Conservation (phyloP, 805 yeast species). For the Yarrowia keelungensis region DNA sequence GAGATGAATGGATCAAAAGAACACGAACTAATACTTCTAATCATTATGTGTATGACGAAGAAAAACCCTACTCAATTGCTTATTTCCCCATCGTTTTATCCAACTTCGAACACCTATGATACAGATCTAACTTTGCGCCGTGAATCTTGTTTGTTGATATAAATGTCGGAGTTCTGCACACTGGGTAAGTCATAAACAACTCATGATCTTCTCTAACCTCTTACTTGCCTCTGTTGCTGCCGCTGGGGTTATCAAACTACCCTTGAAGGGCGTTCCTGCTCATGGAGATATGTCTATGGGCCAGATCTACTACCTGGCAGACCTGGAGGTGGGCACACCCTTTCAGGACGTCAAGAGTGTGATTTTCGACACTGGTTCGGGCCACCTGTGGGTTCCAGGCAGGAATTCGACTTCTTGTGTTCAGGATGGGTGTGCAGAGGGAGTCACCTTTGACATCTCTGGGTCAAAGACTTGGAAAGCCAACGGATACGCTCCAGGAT, state of each 20-base stretch:
- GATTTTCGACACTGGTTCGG: conserved; percentile 20
- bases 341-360: neutral
- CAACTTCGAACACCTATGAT: neutral
- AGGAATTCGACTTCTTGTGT: neutral
- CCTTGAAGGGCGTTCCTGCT: neutral
- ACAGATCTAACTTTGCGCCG: conserved; percentile 20
- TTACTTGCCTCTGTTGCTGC: neutral
- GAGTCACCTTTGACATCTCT: neutral
- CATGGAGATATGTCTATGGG: conserved; percentile 9
- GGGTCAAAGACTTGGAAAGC: neutral
- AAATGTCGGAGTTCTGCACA: neutral
- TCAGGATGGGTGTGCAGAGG: neutral
- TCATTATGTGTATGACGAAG: too few species aligned
- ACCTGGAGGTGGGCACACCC: conserved; percentile 9
- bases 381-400: conserved; percentile 14
- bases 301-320: conserved; percentile 9
- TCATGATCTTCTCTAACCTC: neutral
- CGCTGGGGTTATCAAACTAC: conserved; percentile 6
- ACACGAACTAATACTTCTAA: too few species aligned
- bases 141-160: neutral
- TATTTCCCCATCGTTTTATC: too few species aligned
- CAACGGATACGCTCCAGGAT: neutral
- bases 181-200: too few species aligned
- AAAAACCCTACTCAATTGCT: too few species aligned
- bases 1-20: neutral